A percentile compares a stretch with the other conserved stretches of the same genome.
Conservation (phyloP, 495 filamentous ascomycete species). For the Sordaria brevicollis region DNA sequence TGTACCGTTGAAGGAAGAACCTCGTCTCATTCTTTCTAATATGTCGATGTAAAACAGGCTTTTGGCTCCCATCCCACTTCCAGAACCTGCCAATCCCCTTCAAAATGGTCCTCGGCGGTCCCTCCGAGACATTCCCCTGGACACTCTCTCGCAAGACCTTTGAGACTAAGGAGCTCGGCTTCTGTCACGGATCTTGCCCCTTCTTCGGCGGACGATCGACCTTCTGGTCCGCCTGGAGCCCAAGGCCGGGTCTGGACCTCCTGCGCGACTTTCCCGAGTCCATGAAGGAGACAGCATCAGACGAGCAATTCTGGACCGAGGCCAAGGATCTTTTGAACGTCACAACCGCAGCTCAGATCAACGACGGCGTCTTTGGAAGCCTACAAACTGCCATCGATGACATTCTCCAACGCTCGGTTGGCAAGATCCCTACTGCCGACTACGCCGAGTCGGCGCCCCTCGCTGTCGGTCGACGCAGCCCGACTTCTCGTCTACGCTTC, state of each 20-base stretch:
- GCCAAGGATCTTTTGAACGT: background rate
- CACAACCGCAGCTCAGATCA: background rate
- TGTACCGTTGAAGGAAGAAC: background rate
- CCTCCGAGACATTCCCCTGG: background rate
- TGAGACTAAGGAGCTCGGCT: background rate
- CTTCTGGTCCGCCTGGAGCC: background rate
- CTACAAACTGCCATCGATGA: background rate
- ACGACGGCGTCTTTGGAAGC: background rate
- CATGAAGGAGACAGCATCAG: background rate
- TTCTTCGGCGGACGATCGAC: background rate
- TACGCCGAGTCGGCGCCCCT: background rate
- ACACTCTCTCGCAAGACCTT: background rate
- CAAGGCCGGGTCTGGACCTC: background rate
- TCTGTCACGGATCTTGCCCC: background rate
- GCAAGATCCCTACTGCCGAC: background rate
- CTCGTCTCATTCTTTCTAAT: background rate
- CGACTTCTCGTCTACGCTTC: background rate
- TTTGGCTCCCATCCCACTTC: background rate
- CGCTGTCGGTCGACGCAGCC: background rate
- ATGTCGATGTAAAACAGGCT: background rate
- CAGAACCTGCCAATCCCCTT: background rate
- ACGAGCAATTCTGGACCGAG: background rate
- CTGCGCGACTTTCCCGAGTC: background rate
- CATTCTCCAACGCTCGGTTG: background rate
- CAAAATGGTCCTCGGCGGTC: background rate